Evolutionary conservation across 208 protist genomes (phyloP).

Genomic region (Crithidia brevicula): DNA sequence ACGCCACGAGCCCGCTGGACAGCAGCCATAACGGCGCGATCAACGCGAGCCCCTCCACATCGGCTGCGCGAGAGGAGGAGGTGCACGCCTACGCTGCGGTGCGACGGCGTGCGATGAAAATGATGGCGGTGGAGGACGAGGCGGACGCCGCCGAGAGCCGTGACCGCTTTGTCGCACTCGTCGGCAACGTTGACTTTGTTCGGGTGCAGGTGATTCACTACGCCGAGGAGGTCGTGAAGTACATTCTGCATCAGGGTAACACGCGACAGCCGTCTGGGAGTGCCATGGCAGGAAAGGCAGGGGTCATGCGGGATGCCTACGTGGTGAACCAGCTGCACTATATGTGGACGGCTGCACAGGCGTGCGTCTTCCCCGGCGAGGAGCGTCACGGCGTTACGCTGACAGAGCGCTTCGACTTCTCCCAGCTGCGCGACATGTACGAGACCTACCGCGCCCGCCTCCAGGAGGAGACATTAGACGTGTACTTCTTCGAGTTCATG

Average conservation of each 20-base stretch:
- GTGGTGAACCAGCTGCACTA: conserved; percentile 32
- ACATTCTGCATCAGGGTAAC: conserved; percentile 28
- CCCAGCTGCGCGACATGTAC: conserved; percentile 46
- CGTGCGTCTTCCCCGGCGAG: conserved; percentile 24
- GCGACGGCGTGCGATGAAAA: conserved; percentile 45
- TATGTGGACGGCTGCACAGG: conserved; percentile 28
- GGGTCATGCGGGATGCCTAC: conserved; percentile 29
- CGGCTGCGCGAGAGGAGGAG: neutral
- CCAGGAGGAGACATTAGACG: conserved; percentile 44
- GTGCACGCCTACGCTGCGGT: conserved; percentile 33
- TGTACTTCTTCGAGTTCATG: conserved; percentile 49
- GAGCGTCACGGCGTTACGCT: conserved; percentile 25
- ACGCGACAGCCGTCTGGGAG: conserved; percentile 13
- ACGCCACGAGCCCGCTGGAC: neutral
- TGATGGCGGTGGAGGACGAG: conserved; percentile 61
- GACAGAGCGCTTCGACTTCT: conserved; percentile 39
- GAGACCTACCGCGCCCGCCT: conserved; percentile 38
- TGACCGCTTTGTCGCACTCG: conserved; percentile 60
- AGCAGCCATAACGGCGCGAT: neutral
- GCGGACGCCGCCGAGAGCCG: conserved; percentile 63
- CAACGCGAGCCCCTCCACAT: neutral
- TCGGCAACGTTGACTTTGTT: conserved; percentile 72
- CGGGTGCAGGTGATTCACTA: conserved; percentile 70
- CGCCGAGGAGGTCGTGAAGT: conserved; percentile 41
- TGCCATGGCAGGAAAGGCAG: conserved; percentile 2